Percentiles rank a stretch among this genome's conserved stretches.
phyloP scores from a whole-genome alignment of 2,329 filamentous ascomycete genomes.

The Talaromyces marneffei region DNA sequence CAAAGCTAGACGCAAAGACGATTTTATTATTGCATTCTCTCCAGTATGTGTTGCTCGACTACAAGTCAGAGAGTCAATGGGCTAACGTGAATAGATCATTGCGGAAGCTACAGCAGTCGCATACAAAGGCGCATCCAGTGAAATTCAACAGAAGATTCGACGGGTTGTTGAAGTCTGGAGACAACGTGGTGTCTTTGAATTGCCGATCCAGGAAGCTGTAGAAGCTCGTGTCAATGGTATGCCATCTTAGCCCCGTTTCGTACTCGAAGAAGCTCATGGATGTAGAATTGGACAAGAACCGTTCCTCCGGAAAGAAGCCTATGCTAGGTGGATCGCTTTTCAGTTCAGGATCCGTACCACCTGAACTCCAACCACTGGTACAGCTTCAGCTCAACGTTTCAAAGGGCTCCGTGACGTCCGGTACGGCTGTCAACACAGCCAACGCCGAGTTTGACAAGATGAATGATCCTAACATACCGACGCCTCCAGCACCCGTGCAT shows the following conservation, averaged over 20 bases:
- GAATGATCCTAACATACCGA: conserved; percentile 60
- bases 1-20: conserved; percentile 83
- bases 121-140: conserved; percentile 80
- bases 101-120: conserved; percentile 85
- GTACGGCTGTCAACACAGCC: conserved; percentile 62
- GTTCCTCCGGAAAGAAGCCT: conserved; percentile 49
- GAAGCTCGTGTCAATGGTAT: conserved; percentile 74
- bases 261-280: conserved; percentile 10
- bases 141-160: conserved; percentile 80
- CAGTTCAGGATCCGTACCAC: conserved; percentile 58
- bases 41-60: conserved; percentile 46
- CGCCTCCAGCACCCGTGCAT: conserved; percentile 81
- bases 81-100: conserved; percentile 54
- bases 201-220: conserved; percentile 70
- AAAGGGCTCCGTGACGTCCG: conserved; percentile 65
- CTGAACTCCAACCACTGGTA: conserved; percentile 71
- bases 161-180: conserved; percentile 94
- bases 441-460: conserved; percentile 80
- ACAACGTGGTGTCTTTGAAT: conserved; percentile 76
- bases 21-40: conserved; percentile 87
- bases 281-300: conserved; percentile 52
- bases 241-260: conserved; percentile 16
- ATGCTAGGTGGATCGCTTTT: conserved; percentile 66
- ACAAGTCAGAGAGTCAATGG: background rate
- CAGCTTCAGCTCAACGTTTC: conserved; percentile 66